A percentile compares a stretch with the other conserved stretches of the same genome.
Conservation (phyloP, 2,329 filamentous ascomycete species). For the Scedosporium apiospermum region DNA sequence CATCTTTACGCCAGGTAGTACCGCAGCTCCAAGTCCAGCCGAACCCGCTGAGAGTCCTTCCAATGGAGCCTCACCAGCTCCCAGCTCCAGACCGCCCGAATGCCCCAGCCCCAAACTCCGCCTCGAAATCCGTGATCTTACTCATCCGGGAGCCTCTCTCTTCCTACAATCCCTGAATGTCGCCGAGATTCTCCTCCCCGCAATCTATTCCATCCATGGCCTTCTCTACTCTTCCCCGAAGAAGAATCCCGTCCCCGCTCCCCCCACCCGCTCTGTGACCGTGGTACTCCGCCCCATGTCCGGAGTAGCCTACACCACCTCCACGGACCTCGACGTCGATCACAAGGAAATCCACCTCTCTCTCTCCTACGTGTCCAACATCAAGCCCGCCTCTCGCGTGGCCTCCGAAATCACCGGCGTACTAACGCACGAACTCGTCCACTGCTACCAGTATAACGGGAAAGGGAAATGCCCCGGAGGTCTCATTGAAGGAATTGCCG, state of each 20-base stretch:
- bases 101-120: conserved; percentile 27
- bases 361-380: conserved; percentile 57
- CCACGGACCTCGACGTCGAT: conserved; percentile 66
- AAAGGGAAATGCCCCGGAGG: conserved; percentile 57
- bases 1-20: conserved; percentile 1
- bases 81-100: not conserved
- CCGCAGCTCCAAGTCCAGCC: not conserved
- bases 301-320: conserved; percentile 85
- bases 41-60: not conserved
- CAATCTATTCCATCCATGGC: conserved; percentile 58
- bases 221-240: conserved; percentile 56
- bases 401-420: conserved; percentile 68
- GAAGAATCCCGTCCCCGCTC: conserved; percentile 30
- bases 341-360: conserved; percentile 93
- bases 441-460: conserved; percentile 82
- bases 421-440: conserved; percentile 84
- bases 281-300: conserved; percentile 68
- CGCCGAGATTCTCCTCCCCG: conserved; percentile 48
- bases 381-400: conserved; percentile 30
- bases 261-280: conserved; percentile 75
- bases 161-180: conserved; percentile 62
- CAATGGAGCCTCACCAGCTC: not conserved
- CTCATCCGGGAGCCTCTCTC: conserved; percentile 48
- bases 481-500: conserved; percentile 82
- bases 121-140: conserved; percentile 48